Base-by-base conservation (phyloP, 495 filamentous ascomycete genomes). In the Diplogelasinospora grovesii region DNA sequence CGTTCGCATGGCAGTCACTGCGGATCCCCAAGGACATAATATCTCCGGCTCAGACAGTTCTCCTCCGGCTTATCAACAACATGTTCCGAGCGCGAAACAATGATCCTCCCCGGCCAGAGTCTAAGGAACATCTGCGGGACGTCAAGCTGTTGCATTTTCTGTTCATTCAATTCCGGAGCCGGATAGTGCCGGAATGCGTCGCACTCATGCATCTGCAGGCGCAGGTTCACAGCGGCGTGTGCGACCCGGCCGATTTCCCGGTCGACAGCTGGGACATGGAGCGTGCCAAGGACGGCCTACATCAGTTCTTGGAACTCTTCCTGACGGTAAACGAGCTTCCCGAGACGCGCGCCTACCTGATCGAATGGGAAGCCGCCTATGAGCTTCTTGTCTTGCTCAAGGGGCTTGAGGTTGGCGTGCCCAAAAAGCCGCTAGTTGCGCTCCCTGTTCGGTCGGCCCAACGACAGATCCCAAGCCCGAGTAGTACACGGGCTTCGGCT, bases 261-360 rank as follows among this genome's bases (percentile, higher is more conserved):
- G 79, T 95, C 27, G 92, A 96, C 50, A 74, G 89, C 22, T 96
- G 89, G 89, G 89, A 96, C 54, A 92, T 96, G 81, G 89, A 96
- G 56, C 79, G 89, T 13, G 88, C 74, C 15, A 73, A 73, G 40
- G 74, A 96, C 52, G 89, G 89, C 11, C 79, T 95, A 9, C 87
- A 88, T 37, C 88, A 95, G 57, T 94, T 89, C 59, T 74, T 96
- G 5, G 88, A 96, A 47, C 90, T 95, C 58, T 84, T 96, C 40
- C 86, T 85, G n/a, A 88, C 93, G 2, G 72, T 94, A 14, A 88
- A 85, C 15, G 88, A 95, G 47, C 82, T 72, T 9, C 52, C 59
- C 3, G 64, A 69, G 38, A 69, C 70, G 28, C 63, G 74, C 1
- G 56, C 58, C n/a, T 78, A 92, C 20, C 75, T 96, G 8, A 82